phyloP scores from a whole-genome alignment of 2,329 filamentous ascomycete genomes.

The Epichloe gansuensis region DNA sequence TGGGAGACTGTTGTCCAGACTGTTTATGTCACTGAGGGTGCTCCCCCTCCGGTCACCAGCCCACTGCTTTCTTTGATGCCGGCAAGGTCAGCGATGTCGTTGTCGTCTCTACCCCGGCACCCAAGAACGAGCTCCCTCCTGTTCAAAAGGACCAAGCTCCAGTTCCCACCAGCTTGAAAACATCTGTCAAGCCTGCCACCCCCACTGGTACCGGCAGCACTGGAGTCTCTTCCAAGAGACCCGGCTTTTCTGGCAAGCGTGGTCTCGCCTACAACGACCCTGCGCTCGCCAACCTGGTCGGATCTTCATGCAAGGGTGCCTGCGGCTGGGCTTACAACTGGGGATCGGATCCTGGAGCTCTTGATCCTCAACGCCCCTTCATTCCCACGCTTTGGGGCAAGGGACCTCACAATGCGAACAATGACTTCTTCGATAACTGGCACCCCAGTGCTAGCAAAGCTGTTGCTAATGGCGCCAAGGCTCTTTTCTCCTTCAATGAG shows the following conservation, averaged over 20 bases:
- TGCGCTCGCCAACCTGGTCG: conserved; percentile 39
- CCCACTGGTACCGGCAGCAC: conserved; percentile 1
- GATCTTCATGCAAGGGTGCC: conserved; percentile 19
- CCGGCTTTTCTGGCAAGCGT: conserved; percentile 37
- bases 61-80: conserved; percentile 2
- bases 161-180: conserved; percentile 14
- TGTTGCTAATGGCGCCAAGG: conserved; percentile 40
- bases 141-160: neutral
- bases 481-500: conserved; percentile 61
- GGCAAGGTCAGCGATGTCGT: conserved; percentile 26
- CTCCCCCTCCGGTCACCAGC: neutral
- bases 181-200: conserved; percentile 13
- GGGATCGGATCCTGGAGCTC: conserved; percentile 34
- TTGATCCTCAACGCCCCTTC: conserved; percentile 38
- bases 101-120: conserved; percentile 6
- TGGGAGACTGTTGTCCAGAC: conserved; percentile 30
- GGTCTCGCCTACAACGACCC: conserved; percentile 57
- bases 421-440: conserved; percentile 36
- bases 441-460: conserved; percentile 34
- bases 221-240: conserved; percentile 2
- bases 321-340: conserved; percentile 60
- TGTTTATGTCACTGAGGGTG: conserved; percentile 23
- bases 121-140: conserved; percentile 1
- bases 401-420: conserved; percentile 13
- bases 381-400: conserved; percentile 56